Conservation (phyloP, 352 stramenopile species). For the Pythium vanterpoolii region DNA sequence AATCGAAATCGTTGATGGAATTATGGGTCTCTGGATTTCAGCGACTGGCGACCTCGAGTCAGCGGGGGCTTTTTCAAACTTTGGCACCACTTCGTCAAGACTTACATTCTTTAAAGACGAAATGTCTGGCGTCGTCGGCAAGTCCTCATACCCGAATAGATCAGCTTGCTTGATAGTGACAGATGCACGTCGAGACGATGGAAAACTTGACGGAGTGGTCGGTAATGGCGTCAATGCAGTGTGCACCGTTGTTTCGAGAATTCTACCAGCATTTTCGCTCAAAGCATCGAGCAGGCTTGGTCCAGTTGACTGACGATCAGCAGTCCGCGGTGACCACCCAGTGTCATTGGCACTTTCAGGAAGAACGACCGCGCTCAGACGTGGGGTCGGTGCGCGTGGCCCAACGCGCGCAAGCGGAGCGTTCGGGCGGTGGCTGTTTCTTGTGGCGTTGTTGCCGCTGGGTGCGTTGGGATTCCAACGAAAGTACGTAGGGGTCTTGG, state of each 20-base stretch:
- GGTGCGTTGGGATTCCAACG: conserved; percentile 42
- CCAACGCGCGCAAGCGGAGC: background rate
- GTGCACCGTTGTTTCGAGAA: background rate
- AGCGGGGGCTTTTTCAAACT: background rate
- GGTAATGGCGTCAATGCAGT: background rate
- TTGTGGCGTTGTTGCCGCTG: background rate
- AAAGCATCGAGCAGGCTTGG: conserved; percentile 9
- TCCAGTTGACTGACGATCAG: conserved; percentile 8
- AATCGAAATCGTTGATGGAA: background rate
- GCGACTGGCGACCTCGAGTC: background rate
- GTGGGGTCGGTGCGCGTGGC: conserved; percentile 4
- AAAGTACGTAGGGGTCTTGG: conserved; percentile 61
- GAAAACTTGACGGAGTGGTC: background rate
- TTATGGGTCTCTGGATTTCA: too few relatives aligned
- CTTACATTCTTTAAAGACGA: background rate
- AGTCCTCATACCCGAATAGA: conserved; percentile 27
- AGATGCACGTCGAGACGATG: background rate
- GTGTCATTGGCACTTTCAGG: background rate
- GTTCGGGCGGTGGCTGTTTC: background rate
- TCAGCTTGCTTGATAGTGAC: conserved; percentile 9
- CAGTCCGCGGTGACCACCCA: background rate
- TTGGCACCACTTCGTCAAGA: background rate
- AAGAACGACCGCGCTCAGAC: conserved; percentile 1
- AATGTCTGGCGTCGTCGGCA: conserved; percentile 6
- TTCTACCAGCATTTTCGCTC: background rate